Conservation (phyloP, 495 filamentous ascomycete genomes). For the Hyaloscypha finlandica region DNA sequence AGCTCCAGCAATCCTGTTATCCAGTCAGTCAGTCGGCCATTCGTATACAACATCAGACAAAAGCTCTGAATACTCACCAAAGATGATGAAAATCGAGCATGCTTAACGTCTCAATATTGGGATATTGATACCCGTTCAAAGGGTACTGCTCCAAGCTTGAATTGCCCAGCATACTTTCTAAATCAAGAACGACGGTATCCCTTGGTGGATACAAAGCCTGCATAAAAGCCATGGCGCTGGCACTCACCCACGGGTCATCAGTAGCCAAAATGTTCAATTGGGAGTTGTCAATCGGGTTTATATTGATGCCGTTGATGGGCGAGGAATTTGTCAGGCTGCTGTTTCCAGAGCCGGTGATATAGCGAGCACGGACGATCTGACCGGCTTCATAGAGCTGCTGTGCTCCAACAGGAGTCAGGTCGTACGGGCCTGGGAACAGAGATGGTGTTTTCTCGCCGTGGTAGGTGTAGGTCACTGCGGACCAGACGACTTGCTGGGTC, state of each 20-base stretch:
- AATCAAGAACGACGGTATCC: conserved; percentile 35
- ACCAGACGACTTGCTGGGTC: conserved; percentile 43
- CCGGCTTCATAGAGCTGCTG: conserved; percentile 56
- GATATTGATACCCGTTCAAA: conserved; percentile 65
- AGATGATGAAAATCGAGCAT: conserved; percentile 54
- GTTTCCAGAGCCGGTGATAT: conserved; percentile 37
- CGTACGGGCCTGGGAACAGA: conserved; percentile 31
- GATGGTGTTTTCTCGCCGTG: conserved; percentile 63
- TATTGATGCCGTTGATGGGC: conserved; percentile 37
- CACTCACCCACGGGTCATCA: conserved; percentile 51
- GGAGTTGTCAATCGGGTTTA: conserved; percentile 45
- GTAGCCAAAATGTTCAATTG: conserved; percentile 49
- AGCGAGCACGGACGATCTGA: conserved; percentile 51
- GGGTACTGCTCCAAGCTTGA: conserved; percentile 49
- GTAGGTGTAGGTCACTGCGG: conserved; percentile 57
- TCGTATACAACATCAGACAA: no score
- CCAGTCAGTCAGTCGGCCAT: background rate
- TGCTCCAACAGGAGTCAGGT: conserved; percentile 61
- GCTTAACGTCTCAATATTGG: conserved; percentile 51
- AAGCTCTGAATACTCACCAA: conserved; percentile 28
- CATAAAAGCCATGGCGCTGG: conserved; percentile 66
- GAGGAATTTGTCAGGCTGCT: conserved; percentile 27
- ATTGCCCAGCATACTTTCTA: conserved; percentile 48
- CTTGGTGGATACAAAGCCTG: conserved; percentile 71
- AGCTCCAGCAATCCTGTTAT: conserved; percentile 50